Conservation (phyloP, 2,329 filamentous ascomycete genomes). For the Malbranchea zuffiana region DNA sequence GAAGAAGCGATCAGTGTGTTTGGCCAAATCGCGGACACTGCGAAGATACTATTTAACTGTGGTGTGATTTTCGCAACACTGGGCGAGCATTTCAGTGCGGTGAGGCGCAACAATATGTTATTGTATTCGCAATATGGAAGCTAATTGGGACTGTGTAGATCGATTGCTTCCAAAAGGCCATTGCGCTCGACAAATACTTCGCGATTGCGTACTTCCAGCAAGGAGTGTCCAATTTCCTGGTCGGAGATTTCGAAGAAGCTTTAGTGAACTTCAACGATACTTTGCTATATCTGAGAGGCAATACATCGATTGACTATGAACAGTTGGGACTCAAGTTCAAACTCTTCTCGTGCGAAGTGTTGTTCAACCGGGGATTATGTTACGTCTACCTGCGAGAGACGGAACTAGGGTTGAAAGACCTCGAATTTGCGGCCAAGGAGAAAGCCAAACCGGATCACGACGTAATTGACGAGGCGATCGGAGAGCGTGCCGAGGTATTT, state of each 20-base stretch:
- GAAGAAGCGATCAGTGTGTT: constrained; percentile 79
- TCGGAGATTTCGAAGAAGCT: constrained; percentile 95
- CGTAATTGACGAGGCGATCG: constrained; percentile 94
- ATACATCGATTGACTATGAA: constrained; percentile 96
- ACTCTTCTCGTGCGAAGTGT: constrained; percentile 89
- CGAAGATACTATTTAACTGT: constrained; percentile 97
- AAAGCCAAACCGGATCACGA: constrained; percentile 95
- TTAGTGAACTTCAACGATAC: constrained; percentile 98
- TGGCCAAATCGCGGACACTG: constrained; percentile 80
- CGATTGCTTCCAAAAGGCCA: constrained; percentile 85
- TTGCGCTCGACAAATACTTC: constrained; percentile 84
- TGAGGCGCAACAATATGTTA: constrained; percentile 40
- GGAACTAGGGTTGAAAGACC: constrained; percentile 80
- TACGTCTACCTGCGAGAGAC: constrained; percentile 94
- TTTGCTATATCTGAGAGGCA: constrained; percentile 82
- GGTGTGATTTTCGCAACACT: constrained; percentile 95
- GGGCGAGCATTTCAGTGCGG: constrained; percentile 89
- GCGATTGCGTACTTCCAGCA: constrained; percentile 98
- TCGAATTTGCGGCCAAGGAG: constrained; percentile 83
- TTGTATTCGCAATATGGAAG: not conserved
- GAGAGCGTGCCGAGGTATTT: constrained; percentile 75
- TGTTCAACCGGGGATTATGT: constrained; percentile 94
- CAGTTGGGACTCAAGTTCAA: constrained; percentile 93
- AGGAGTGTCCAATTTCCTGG: constrained; percentile 92
- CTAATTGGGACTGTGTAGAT: constrained; percentile 48